Evolutionary conservation across 352 stramenopile species (phyloP), one percentile per base, ranked within the genome.

Genomic region (Phytophthora hibernalis): DNA sequence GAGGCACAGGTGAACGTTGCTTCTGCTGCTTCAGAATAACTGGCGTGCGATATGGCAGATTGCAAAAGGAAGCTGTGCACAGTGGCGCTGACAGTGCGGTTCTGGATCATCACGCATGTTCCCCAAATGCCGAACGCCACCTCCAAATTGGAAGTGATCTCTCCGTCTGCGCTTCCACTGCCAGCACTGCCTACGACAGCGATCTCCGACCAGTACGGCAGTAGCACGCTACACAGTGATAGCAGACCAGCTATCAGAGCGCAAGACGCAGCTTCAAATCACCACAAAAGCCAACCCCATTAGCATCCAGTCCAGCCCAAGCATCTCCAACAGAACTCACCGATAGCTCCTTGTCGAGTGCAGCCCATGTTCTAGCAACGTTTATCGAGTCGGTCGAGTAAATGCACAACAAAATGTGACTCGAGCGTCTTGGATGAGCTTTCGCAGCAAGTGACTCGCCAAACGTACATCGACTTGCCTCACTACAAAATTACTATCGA

Each of bases 201-300:
- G 26, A 79, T 71, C 47, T 70, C 74, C 21, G 77, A 85, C 82
- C 82, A 90, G 54, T 84, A 90, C 7, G 82, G 82, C 22, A 90
- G 48, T 10, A 87, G 43, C 13, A 90, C 68, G 12, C 70, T 76
- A 8, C 79, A 52, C 20, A 75, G 52, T 2, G 72, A 77, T 33
- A 87, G 37, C 15, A 76, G 28, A 7, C 65, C 69, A 44, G 79
- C 77, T 21, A 68, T 11, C 38, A 83, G 12, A 2, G 76, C 77
- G 26, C 65, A 79, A 9, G 30, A 44, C 22, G 84, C 65, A 42
- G 75, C 82, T 90, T 38, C 12, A 50, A 45, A 33, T n/a, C 26
- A 18, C n/a, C 26, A 37, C 12, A 28, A 26, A 28, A 38, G 7
- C 49, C 8, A n/a, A 2, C 26, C 10, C 20, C 6, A 11, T 57